Percentiles rank a stretch among this genome's conserved stretches.
Conservation (phyloP, 1,139 yeast species). For the Meyerozyma smithsonii region DNA sequence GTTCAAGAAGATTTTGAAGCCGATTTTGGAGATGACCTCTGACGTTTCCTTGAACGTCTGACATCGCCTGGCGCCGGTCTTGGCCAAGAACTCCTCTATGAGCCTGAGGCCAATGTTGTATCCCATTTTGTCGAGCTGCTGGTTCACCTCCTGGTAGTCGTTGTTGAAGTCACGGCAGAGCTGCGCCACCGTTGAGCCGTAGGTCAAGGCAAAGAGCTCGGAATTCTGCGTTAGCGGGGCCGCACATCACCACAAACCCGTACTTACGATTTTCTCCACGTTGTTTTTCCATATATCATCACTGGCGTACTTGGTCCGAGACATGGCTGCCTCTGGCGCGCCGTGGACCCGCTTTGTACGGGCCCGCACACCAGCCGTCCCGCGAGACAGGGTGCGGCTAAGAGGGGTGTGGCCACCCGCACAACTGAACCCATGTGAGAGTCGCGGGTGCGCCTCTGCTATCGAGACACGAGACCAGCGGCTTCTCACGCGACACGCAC, state of each 20-base stretch:
- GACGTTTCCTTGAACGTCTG: conserved; percentile 78
- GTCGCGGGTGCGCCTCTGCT: too few relatives aligned
- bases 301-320: conserved; percentile 57
- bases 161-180: conserved; percentile 76
- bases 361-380: not conserved
- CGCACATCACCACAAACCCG: not conserved
- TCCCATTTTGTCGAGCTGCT: conserved; percentile 88
- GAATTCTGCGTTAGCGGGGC: conserved; percentile 46
- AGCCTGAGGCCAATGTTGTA: conserved; percentile 88
- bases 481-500: too few relatives aligned
- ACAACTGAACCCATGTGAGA: too few relatives aligned
- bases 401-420: too few relatives aligned
- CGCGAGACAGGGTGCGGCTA: too few relatives aligned
- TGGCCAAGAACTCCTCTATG: conserved; percentile 89
- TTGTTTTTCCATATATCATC: conserved; percentile 92
- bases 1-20: conserved; percentile 85
- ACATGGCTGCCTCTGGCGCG: conserved; percentile 27
- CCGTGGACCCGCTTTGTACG: not conserved
- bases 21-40: conserved; percentile 78
- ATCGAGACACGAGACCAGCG: too few relatives aligned
- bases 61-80: conserved; percentile 81
- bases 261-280: conserved; percentile 76
- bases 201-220: conserved; percentile 86
- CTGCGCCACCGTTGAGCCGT: conserved; percentile 94
- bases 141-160: conserved; percentile 75